Evolutionary conservation across 129 eudicot species (phyloP), one percentile per base, ranked within the genome.

Genomic region (Sambucus nigra): DNA sequence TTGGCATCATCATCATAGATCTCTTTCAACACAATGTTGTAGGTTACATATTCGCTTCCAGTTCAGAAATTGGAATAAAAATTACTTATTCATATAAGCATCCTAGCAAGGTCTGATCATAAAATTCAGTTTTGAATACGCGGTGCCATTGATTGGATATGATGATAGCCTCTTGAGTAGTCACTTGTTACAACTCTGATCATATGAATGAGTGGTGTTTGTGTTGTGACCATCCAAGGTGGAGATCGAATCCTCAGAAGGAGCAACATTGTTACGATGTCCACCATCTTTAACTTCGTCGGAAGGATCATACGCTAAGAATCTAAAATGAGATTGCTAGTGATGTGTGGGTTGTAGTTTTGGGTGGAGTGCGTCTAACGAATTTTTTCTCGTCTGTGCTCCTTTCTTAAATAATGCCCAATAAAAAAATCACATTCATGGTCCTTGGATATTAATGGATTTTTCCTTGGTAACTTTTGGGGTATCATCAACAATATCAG

Each of bases 291-390:
- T 85, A 53, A 72, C 78, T 59, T 65, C 89, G 18, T 81, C 84
- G 20, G 82, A 66, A 45, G 77, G 87, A 47, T 87, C 87, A 73
- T 77, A 83, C 23, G 80, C 73, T 25, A 91, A 83, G 55, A 81
- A 84, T 45, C 94, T 72, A 39, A 84, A 63, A 20, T 83, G 94
- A 6, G 65, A 72, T 69, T 83, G 91, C 46, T 87, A 80, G 47
- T 88, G 94, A 59, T 80, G 91, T 6, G 96, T 74, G 35, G 94
- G 96, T 94, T 88, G 75, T n/a, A n/a, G n/a, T n/a, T n/a, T n/a
- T n/a, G n/a, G n/a, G n/a, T n/a, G n/a, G n/a, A n/a, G n/a, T n/a
- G n/a, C n/a, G n/a, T n/a, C n/a, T n/a, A n/a, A n/a, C n/a, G n/a
- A n/a, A n/a, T n/a, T n/a, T n/a, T n/a, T n/a, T n/a, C n/a, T n/a